Evolutionary conservation across 2,329 filamentous ascomycete species (phyloP), one percentile per base, ranked within the genome.

Genomic region (Penicillium sp.): DNA sequence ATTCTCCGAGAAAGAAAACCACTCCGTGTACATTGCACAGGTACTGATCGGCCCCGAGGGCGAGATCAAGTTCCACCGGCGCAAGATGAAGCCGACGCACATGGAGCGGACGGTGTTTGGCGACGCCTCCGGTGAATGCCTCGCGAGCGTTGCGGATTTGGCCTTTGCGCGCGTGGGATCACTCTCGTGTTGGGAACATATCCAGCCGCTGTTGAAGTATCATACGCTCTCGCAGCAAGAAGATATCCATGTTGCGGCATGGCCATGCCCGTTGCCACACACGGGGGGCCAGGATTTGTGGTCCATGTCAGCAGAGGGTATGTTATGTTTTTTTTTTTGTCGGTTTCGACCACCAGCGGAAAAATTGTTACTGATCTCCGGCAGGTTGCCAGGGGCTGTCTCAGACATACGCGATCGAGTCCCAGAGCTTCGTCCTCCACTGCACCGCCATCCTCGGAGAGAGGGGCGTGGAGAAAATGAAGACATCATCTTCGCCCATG

Each of bases 381-480:
- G 26, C 26, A 26, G 26, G 26, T 4, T 26, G 26, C 5, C 26
- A 26, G 3, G 5, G 26, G 3, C 3, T 26, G 26, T 41, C 35
- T 5, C 35, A 41, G 35, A 79, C 81, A 0, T 87, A 87, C 65
- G 85, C 86, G 1, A 81, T 88, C 7, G 86, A 88, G 67, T 81
- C 82, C 1, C 76, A 78, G 7, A 71, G 82, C 0, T 88, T 83
- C 63, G 85, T 88, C 0, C 77, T 88, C 3, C 84, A 86, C 65
- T 74, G 75, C 50, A 85, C 84, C 0, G 71, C 79, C 0, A 76
- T 87, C 2, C 75, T 85, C 57, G 78, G 76, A 0, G 65, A 81
- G 81, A 75, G 75, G 0, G 78, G 79, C 0, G 66, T 84, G 70
- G 67, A 70, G 6, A 65, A 66, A 3, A 26, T 26, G 26, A 26